phyloP scores from a whole-genome alignment of 2,329 filamentous ascomycete species.

The Curvularia eragrostidis region DNA sequence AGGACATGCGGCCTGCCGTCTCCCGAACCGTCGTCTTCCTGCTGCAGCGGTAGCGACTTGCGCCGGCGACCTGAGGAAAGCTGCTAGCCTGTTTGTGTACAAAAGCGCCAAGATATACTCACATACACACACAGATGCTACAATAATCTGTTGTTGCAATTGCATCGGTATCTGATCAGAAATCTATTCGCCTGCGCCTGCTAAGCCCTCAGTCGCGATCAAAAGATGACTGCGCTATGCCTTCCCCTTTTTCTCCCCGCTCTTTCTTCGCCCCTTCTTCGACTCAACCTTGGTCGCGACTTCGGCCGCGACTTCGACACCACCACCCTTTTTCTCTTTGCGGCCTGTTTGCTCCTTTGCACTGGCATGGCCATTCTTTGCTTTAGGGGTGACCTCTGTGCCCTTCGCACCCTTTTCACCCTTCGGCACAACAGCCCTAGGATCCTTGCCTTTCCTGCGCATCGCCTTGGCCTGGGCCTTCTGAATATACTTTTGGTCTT shows the following conservation, averaged over 20 bases:
- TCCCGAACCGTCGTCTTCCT: not conserved
- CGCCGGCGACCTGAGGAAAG: not conserved
- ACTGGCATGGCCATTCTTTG: constrained; percentile 11
- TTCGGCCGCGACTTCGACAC: constrained; percentile 16
- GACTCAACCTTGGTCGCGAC: constrained; percentile 16
- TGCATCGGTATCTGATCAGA: constrained; percentile 7
- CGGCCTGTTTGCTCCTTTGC: constrained; percentile 13
- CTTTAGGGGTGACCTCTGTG: constrained; percentile 12
- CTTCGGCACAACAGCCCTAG: constrained; percentile 46
- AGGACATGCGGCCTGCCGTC: not conserved
- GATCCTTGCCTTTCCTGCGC: constrained; percentile 57
- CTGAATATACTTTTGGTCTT: constrained; percentile 58
- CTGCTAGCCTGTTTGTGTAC: not conserved
- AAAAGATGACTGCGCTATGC: constrained; percentile 11
- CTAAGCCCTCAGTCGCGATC: not conserved
- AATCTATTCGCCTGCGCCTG: not conserved
- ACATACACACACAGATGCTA: not conserved
- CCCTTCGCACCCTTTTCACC: constrained; percentile 26
- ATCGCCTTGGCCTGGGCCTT: constrained; percentile 52
- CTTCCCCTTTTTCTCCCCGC: constrained; percentile 30
- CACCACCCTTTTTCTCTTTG: constrained; percentile 23
- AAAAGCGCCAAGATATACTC: not conserved
- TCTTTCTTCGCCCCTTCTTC: constrained; percentile 31
- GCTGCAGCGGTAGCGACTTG: not conserved
- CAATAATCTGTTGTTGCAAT: not conserved